phyloP scores from a whole-genome alignment of 805 yeast species.

The Schwanniomyces pseudopolymorphus region DNA sequence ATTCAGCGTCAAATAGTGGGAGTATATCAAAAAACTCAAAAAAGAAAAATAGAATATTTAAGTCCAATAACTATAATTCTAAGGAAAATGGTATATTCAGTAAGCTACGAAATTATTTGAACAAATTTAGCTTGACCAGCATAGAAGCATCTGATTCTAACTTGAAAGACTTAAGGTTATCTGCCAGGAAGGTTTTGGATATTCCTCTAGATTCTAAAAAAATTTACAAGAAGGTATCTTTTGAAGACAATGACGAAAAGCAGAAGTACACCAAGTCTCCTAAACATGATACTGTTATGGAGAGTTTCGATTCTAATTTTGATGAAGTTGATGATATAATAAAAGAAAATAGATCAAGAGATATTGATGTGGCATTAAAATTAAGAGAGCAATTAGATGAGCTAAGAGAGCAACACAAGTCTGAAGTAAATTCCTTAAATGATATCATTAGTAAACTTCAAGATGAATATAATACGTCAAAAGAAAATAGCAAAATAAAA shows the following conservation, averaged over 20 bases:
- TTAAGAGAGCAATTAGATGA: slow-evolving; percentile 1
- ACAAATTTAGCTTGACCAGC: slow-evolving; percentile 11
- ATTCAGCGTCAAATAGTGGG: slow-evolving; percentile 1
- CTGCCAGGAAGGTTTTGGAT: slow-evolving; percentile 14
- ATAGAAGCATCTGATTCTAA: slow-evolving; percentile 12
- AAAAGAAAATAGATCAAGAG: neutral
- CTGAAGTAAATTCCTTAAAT: slow-evolving; percentile 3
- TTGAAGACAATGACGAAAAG: slow-evolving; percentile 5
- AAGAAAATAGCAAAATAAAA: slow-evolving; percentile 5
- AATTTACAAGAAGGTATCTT: slow-evolving; percentile 11
- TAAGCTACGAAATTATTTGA: slow-evolving; percentile 12
- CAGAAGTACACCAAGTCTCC: neutral
- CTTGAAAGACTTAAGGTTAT: slow-evolving; percentile 13
- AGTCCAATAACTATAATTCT: slow-evolving; percentile 1
- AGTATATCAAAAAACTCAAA: neutral
- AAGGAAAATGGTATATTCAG: slow-evolving; percentile 6
- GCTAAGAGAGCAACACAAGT: slow-evolving; percentile 3
- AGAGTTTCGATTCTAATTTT: slow-evolving; percentile 8
- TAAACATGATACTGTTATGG: neutral
- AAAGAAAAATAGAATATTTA: slow-evolving; percentile 1
- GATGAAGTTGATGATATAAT: slow-evolving; percentile 2
- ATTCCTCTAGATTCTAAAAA: slow-evolving; percentile 8
- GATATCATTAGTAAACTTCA: slow-evolving; percentile 1
- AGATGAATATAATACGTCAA: neutral
- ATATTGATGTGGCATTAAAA: neutral